Evolutionary conservation across 1,284 basidiomycete genomes (phyloP).

Genomic region (Meripilus lineatus): DNA sequence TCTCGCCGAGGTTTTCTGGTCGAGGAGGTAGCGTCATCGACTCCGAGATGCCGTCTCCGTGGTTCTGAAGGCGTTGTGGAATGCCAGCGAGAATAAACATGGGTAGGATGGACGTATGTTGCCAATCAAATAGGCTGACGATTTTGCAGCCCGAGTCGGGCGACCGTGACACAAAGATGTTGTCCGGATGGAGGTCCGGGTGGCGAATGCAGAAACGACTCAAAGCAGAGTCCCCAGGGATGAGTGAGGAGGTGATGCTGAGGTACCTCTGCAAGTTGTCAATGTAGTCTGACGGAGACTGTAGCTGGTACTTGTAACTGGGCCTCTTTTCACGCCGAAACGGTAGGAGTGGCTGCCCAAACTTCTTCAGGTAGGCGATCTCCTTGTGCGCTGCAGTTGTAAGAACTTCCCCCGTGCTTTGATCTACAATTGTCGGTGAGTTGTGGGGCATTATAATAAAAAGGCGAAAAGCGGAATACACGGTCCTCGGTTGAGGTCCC

Average conservation of each 20-base stretch:
- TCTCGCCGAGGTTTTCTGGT: not conserved
- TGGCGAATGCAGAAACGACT: constrained; percentile 26
- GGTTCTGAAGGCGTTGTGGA: constrained; percentile 27
- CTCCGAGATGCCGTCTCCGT: not conserved
- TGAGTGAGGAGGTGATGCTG: constrained; percentile 31
- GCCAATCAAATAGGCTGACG: constrained; percentile 38
- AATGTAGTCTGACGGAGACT: constrained; percentile 37
- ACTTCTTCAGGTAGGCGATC: constrained; percentile 38
- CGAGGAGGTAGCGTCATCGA: not conserved
- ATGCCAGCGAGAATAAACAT: constrained; percentile 40
- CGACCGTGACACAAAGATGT: constrained; percentile 29
- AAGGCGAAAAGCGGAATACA: no score
- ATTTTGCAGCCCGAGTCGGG: constrained; percentile 24
- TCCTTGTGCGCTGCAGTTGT: constrained; percentile 39
- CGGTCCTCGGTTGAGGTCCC: no score
- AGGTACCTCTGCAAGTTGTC: constrained; percentile 28
- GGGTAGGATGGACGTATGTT: constrained; percentile 42
- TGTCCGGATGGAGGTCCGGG: constrained; percentile 32
- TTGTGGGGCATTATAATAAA: no score
- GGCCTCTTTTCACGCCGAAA: constrained; percentile 37
- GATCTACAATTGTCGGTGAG: constrained; percentile 34
- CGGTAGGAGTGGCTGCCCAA: constrained; percentile 42
- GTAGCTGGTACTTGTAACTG: constrained; percentile 38
- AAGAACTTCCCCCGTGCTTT: constrained; percentile 38
- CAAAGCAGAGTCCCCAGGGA: constrained; percentile 27